Evolutionary conservation across 805 yeast genomes (phyloP).

Genomic region (Lipomyces chichibuensis): DNA sequence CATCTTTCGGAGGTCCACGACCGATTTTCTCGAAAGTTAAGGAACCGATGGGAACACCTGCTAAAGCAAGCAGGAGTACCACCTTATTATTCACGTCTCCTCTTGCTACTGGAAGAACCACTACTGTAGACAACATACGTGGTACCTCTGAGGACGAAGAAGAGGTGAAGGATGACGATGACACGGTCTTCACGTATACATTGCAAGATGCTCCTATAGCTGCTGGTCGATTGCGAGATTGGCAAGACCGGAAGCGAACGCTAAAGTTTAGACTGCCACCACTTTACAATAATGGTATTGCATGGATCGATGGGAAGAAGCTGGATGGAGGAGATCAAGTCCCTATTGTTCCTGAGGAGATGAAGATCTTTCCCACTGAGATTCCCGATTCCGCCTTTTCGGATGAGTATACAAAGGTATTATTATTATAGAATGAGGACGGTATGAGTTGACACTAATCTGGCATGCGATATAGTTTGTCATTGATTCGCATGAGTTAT

Average conservation of each 20-base stretch:
- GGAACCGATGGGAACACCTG: neutral
- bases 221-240: conserved; percentile 35
- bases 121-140: too few relatives aligned
- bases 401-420: conserved; percentile 26
- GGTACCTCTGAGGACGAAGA: neutral
- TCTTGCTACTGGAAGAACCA: neutral
- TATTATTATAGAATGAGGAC: neutral
- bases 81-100: neutral
- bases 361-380: conserved; percentile 32
- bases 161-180: conserved; percentile 17
- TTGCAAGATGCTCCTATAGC: conserved; percentile 39
- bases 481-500: conserved; percentile 22
- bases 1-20: conserved; percentile 10
- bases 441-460: neutral
- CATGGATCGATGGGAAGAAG: conserved; percentile 38
- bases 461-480: conserved; percentile 19
- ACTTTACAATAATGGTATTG: conserved; percentile 34
- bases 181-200: neutral
- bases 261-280: conserved; percentile 39
- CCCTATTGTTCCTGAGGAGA: conserved; percentile 31
- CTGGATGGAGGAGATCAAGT: neutral
- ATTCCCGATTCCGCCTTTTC: conserved; percentile 28
- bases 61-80: neutral
- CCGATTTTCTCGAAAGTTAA: conserved; percentile 9
- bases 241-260: conserved; percentile 38